Conservation (phyloP, 768 basidiomycete species). For the Neoboletus brunneissimus region DNA sequence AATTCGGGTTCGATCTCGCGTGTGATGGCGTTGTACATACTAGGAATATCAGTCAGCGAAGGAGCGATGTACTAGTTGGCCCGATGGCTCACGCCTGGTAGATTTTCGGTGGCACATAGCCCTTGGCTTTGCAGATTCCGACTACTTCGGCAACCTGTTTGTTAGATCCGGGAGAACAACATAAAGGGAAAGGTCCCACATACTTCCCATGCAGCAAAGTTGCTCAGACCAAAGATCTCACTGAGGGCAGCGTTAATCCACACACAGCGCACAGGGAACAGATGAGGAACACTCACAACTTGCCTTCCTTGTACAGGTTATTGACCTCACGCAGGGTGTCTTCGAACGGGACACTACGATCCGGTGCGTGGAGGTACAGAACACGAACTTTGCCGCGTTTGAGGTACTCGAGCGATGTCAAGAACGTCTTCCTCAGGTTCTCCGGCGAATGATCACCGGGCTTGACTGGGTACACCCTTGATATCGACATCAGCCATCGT, state of each 20-base stretch:
- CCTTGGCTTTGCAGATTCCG: conserved; percentile 52
- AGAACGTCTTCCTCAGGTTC: conserved; percentile 43
- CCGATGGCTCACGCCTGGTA: conserved; percentile 47
- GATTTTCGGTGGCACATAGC: conserved; percentile 52
- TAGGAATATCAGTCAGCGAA: neutral
- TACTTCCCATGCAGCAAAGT: conserved; percentile 56
- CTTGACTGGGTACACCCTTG: conserved; percentile 39
- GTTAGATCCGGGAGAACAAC: neutral
- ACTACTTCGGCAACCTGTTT: conserved; percentile 56
- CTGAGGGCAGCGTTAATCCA: conserved; percentile 21
- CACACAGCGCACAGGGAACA: neutral
- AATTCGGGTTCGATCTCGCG: conserved; percentile 49
- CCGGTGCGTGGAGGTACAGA: conserved; percentile 61
- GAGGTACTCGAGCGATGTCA: conserved; percentile 44
- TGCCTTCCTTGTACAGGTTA: conserved; percentile 54
- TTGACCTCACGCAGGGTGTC: conserved; percentile 53
- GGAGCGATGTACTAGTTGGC: neutral
- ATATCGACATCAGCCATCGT: conserved; percentile 1
- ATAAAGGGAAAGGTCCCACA: neutral
- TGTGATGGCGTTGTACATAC: conserved; percentile 50
- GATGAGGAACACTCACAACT: conserved; percentile 39
- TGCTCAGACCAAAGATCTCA: conserved; percentile 62
- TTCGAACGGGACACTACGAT: conserved; percentile 55
- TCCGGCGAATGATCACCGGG: conserved; percentile 43
- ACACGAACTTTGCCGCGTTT: conserved; percentile 46